A percentile compares a stretch with the other conserved stretches of the same genome.
Evolutionary conservation across 345 rosid genomes (phyloP).

Genomic region (Rhodomyrtus tomentosa): DNA sequence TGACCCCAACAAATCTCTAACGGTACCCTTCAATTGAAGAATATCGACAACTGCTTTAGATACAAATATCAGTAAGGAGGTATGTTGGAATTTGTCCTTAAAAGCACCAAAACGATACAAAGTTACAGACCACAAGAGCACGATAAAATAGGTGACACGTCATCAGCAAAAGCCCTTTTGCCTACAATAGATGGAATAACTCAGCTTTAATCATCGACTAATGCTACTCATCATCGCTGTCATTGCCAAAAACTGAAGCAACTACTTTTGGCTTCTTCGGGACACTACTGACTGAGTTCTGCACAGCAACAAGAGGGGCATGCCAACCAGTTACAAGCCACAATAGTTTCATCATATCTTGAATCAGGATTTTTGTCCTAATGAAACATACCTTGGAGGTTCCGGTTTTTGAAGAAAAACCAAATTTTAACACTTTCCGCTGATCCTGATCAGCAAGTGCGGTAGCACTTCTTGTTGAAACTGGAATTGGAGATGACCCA

Average conservation of each 20-base stretch:
- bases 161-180: background rate
- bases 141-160: background rate
- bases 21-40: background rate
- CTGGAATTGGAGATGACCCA: conserved; percentile 20
- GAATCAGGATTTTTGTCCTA: background rate
- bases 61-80: background rate
- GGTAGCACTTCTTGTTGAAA: conserved; percentile 21
- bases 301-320: background rate
- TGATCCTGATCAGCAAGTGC: conserved; percentile 65
- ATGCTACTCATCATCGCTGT: conserved; percentile 66
- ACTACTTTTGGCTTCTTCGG: conserved; percentile 63
- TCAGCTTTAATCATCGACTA: background rate
- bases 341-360: background rate
- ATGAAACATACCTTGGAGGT: conserved; percentile 47
- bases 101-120: background rate
- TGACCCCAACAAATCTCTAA: background rate
- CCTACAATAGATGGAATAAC: background rate
- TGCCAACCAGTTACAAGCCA: background rate
- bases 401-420: conserved; percentile 66
- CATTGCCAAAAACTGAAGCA: conserved; percentile 65
- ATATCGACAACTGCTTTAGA: background rate
- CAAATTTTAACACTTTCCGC: conserved; percentile 75
- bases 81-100: background rate
- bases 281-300: conserved; percentile 35
- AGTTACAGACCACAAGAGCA: background rate